Evolutionary conservation across 768 basidiomycete genomes (phyloP).

Genomic region (Cyclocybe aegerita): DNA sequence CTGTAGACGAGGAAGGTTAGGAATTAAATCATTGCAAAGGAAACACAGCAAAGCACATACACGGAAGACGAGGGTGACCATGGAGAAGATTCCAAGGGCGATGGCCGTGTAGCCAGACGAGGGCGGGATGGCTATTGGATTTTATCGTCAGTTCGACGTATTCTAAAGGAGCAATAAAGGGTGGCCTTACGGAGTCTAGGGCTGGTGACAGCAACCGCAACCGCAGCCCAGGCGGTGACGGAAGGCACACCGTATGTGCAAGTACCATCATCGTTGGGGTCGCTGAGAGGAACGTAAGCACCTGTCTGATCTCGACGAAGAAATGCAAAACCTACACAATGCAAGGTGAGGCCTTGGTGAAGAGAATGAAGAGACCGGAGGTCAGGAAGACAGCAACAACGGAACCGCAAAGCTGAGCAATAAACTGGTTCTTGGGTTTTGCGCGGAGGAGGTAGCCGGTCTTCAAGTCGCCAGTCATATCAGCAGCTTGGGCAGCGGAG

Average conservation of each 20-base stretch:
- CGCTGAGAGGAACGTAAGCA: slow-evolving; percentile 13
- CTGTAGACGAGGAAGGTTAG: slow-evolving; percentile 9
- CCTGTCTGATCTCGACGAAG: not conserved
- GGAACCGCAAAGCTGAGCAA: slow-evolving; percentile 57
- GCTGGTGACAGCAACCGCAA: slow-evolving; percentile 49
- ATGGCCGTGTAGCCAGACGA: slow-evolving; percentile 62
- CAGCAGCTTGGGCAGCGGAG: slow-evolving; percentile 55
- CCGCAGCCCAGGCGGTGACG: slow-evolving; percentile 56
- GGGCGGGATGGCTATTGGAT: slow-evolving; percentile 42
- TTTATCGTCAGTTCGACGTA: not conserved
- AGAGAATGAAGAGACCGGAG: slow-evolving; percentile 58
- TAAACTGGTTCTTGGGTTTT: slow-evolving; percentile 62
- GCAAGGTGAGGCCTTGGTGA: slow-evolving; percentile 61
- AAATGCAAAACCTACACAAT: slow-evolving; percentile 40
- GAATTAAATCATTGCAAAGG: not conserved
- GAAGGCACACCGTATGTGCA: slow-evolving; percentile 60
- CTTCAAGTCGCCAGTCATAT: slow-evolving; percentile 71
- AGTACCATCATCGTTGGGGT: slow-evolving; percentile 22
- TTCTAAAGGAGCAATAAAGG: not conserved
- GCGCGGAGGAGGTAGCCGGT: slow-evolving; percentile 68
- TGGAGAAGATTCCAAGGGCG: slow-evolving; percentile 44
- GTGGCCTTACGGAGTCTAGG: slow-evolving; percentile 42
- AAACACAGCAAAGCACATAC: slow-evolving; percentile 8
- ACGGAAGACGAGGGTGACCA: slow-evolving; percentile 44
- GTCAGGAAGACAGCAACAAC: slow-evolving; percentile 61